Base-by-base conservation (phyloP, 495 filamentous ascomycete genomes). In the Xylaria telfairii region DNA sequence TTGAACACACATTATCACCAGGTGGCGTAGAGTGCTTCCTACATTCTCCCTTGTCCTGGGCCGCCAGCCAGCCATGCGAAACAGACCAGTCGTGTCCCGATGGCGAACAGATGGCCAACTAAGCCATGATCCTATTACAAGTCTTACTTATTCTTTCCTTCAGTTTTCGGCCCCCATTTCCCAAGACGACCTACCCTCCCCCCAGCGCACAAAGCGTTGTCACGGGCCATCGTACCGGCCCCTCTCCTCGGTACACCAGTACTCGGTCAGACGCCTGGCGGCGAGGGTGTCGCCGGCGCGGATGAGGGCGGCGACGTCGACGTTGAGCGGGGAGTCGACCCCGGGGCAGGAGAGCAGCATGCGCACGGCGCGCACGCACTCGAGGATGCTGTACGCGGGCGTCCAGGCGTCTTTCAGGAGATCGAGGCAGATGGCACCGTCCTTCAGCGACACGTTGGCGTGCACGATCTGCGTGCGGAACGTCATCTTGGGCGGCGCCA, bases 381-480 rank as follows among this genome's bases (percentile, higher is more conserved):
- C 86, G 28, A 91, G 88, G 28, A 98, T 84, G 37, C 91, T 95
- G 76, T 96, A 96, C 39, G 91, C 88, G 39, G 94, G 92, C 71
- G 90, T 90, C 96, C 96, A 99, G 56, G 87, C 86, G 37, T 90
- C 88, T 72, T 91, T 91, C 54, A 99, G 81, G 67, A 99, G 85
- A 71, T 97, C 95, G 15, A 98, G 87, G 75, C 96, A 98, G 78
- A 99, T 96, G 78, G 97, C 93, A 74, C 96, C 96, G 5, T 90
- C 94, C 72, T 88, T 83, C 76, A 93, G 90, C 69, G 86, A 85
- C 30, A 98, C 87, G 81, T 97, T 97, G 12, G 95, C 90, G 81
- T 97, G 95, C 74, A 92, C 94, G 73, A 96, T 89, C 60, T 87
- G 87, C 34, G 93, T 98, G 1, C 84, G 80, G 83, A 99, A 99